Base-by-base conservation (phyloP, 2,329 filamentous ascomycete species). In the Aspergillus sp. region DNA sequence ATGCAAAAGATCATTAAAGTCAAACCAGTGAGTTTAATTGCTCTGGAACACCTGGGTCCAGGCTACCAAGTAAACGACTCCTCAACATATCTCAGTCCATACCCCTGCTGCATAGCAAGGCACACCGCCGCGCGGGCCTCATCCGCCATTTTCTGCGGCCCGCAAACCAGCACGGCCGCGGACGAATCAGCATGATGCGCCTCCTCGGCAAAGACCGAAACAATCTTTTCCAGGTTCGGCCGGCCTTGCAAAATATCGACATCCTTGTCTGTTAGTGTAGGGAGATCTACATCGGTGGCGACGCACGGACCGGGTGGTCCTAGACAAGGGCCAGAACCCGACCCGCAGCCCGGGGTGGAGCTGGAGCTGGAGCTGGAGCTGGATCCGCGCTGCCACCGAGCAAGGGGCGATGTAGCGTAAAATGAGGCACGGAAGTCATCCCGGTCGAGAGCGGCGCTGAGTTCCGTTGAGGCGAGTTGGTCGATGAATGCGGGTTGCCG, bases 101-200 rank as follows among this genome's bases (percentile, higher is more conserved):
- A 68, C 2, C 71, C 73, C 45, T 68, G 63, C 48, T 64, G 64
- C 66, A 73, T 66, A 8, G 74, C 73, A 9, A 66, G 43, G 51
- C 76, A 71, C 53, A 76, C 74, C 12, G 76, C 74, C 18, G 63
- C 71, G 24, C 79, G 68, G 9, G 75, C 73, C 53, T 80, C 71
- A 58, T 80, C 76, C 11, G 77, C 78, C 78, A 81, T 78, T 2
- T 66, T 68, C 0, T 67, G 66, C 3, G 79, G 79, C 1, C 79
- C 79, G 58, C 78, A 81, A 2, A 78, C 75, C 13, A 81, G 59
- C 38, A 81, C 68, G 0, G 72, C 77, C 1, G 71, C 65, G 0
- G 67, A 68, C 9, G 53, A 64, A 15, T 65, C 55, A 48, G 71
- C 61, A 32, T 60, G 59, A 30, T 64, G 63, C 6, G 69, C 68